Base-by-base conservation (phyloP, 139 green algal species). In the Auxenochlorella protothecoides region DNA sequence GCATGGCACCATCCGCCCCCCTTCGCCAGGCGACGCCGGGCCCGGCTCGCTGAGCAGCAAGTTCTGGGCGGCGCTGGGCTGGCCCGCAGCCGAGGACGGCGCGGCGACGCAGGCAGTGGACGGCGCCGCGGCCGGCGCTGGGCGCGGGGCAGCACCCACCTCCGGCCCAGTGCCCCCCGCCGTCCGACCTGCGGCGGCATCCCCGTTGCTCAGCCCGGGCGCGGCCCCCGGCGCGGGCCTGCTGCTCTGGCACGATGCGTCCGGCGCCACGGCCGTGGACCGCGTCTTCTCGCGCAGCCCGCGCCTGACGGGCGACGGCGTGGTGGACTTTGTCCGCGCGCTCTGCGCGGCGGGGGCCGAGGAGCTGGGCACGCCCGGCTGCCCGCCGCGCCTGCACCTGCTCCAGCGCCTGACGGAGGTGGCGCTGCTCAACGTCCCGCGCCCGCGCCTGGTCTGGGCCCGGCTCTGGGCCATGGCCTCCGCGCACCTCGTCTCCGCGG, bases 391-490 rank as follows among this genome's bases (percentile, higher is more conserved):
- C 6, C 68, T 81, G 27, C 55, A 65, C 59, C 66, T 81, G 78
- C 63, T 83, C 52, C 78, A 83, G 64, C 55, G 65, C 3, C 51
- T 82, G 51, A 75, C 81, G 53, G 77, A 82, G 68, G 96, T 81
- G 84, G 81, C 89, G 4, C 90, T 97, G 75, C 95, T 91, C 88
- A 99, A 99, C 87, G 96, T 98, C 91, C 85, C 63, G 6, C 88
- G 94, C 73, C 96, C 97, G 73, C 79, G 90, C 55, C 86, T 98
- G 60, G 93, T 98, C 55, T 99, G 94, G 94, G 86, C 77, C 61
- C 86, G 89, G 55, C 94, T 98, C 61, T 99, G 94, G 94, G 80
- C 83, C 0, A 85, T 97, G 68, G 81, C 98, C n/a, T 69, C 75
- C 9, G 75, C 75, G 70, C 75, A 81, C 70, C 53, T 81, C 3